Percentiles rank a stretch among this genome's conserved stretches.
Conservation (phyloP, 139 green algal species). For the Coccomyxa sp. region DNA sequence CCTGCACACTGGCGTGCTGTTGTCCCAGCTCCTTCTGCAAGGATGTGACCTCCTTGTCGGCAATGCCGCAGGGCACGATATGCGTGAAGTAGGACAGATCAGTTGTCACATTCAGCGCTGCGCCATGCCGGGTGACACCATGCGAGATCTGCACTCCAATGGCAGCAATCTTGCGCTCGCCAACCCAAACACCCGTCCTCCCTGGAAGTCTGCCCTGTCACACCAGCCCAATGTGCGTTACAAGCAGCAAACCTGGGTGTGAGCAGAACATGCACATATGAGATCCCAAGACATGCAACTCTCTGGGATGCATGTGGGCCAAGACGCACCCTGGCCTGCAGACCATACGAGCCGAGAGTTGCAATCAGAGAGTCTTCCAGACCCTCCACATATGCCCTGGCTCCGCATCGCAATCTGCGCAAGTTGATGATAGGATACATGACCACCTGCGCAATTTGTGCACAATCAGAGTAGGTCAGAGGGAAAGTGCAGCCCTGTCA, state of each 20-base stretch:
- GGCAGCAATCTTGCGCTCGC: slow-evolving; percentile 82
- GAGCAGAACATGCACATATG: background rate
- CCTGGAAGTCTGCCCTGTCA: slow-evolving; percentile 41
- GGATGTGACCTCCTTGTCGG: slow-evolving; percentile 35
- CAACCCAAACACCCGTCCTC: slow-evolving; percentile 86
- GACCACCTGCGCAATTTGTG: slow-evolving; percentile 59
- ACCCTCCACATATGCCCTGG: slow-evolving; percentile 80
- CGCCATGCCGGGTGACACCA: slow-evolving; percentile 82
- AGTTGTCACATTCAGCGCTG: slow-evolving; percentile 83
- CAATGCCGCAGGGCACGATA: slow-evolving; percentile 80
- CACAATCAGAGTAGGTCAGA: background rate
- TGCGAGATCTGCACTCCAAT: slow-evolving; percentile 85
- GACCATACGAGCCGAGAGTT: slow-evolving; percentile 43
- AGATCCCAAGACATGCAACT: background rate
- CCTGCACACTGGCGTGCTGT: background rate
- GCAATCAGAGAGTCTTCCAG: slow-evolving; percentile 83
- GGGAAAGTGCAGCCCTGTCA: background rate
- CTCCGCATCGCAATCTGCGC: slow-evolving; percentile 53
- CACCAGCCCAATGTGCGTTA: background rate
- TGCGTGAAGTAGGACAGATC: slow-evolving; percentile 66
- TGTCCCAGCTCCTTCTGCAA: slow-evolving; percentile 12
- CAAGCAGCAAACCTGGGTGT: background rate
- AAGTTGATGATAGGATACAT: slow-evolving; percentile 88
- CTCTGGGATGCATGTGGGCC: background rate
- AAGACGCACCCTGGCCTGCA: slow-evolving; percentile 29